Percentiles rank a stretch among this genome's conserved stretches.
These are phyloP conservation scores for Debaryomycetaceae sp. DNA, from an alignment of 1,139 yeast species.

Conservation along the genomic window DNA sequence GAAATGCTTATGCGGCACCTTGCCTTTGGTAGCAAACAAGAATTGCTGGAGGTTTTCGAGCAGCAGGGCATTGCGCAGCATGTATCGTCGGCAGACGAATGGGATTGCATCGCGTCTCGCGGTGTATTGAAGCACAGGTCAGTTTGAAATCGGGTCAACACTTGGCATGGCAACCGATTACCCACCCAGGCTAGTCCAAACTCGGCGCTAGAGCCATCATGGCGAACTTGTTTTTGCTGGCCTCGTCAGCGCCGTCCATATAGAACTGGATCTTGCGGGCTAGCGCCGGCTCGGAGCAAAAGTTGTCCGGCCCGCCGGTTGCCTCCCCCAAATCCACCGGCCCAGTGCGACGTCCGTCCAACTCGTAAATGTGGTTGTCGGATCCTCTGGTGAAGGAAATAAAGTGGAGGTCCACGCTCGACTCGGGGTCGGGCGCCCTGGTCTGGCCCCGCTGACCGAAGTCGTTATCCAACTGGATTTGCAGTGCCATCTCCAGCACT, in stretches of 20 bases:
- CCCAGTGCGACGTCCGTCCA: conserved; percentile 82
- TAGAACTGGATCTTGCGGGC: conserved; percentile 52
- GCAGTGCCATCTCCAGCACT: conserved; percentile 43
- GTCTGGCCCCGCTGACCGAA: conserved; percentile 68
- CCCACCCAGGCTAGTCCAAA: conserved; percentile 29
- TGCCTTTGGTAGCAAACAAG: conserved; percentile 25
- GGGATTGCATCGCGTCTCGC: conserved; percentile 41
- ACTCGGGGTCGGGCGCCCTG: conserved; percentile 64
- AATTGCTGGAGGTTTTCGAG: conserved; percentile 24
- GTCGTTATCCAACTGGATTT: conserved; percentile 38
- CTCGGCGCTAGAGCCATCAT: conserved; percentile 58
- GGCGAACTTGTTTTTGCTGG: conserved; percentile 51
- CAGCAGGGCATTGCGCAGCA: conserved; percentile 28
- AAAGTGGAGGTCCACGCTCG: conserved; percentile 63
- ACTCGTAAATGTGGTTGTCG: conserved; percentile 58
- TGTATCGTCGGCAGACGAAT: conserved; percentile 18
- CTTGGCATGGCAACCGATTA: too few species aligned
- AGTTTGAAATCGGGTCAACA: neutral
- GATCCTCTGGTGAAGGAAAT: conserved; percentile 57
- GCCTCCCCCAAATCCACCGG: conserved; percentile 55
- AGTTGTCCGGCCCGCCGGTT: conserved; percentile 20
- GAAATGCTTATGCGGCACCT: conserved; percentile 37
- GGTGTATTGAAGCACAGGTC: neutral
- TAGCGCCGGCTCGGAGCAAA: conserved; percentile 44
- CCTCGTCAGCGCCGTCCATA: conserved; percentile 50